Evolutionary conservation across 2,329 filamentous ascomycete species (phyloP).

Genomic region (Incumbomyces delicatus): DNA sequence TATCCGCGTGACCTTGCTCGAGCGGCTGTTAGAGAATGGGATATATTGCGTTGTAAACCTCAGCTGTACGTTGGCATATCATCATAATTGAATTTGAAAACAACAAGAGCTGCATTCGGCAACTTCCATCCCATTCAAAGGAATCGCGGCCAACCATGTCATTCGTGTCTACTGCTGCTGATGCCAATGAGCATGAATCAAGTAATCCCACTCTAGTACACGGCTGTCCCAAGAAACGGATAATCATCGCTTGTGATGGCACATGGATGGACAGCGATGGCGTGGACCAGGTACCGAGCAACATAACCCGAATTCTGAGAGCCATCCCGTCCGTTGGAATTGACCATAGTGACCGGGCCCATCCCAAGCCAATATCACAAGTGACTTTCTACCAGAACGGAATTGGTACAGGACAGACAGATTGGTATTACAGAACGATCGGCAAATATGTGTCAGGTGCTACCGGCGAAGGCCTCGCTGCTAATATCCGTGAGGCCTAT

Average conservation of each 20-base stretch:
- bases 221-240: constrained; percentile 20
- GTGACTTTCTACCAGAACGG: constrained; percentile 28
- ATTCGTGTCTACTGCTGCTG: background rate
- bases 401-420: constrained; percentile 22
- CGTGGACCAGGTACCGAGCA: constrained; percentile 22
- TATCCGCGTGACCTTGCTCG: too few species aligned
- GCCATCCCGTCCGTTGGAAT: constrained; percentile 22
- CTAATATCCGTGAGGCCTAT: constrained; percentile 22
- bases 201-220: constrained; percentile 1
- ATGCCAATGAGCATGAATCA: background rate
- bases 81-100: too few species aligned
- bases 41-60: too few species aligned
- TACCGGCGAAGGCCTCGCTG: constrained; percentile 19
- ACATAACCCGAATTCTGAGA: constrained; percentile 26
- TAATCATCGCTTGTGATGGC: constrained; percentile 27
- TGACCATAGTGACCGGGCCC: constrained; percentile 13
- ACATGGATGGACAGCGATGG: constrained; percentile 23
- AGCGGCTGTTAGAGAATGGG: too few species aligned
- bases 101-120: too few species aligned
- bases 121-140: too few species aligned
- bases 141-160: too few species aligned
- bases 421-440: constrained; percentile 20
- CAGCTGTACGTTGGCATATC: too few species aligned
- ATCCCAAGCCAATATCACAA: constrained; percentile 20
- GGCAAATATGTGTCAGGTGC: constrained; percentile 19